These are phyloP conservation scores for Aspergillus viridinutans DNA, from an alignment of 2,329 filamentous ascomycete genomes.

Conservation along the genomic window DNA sequence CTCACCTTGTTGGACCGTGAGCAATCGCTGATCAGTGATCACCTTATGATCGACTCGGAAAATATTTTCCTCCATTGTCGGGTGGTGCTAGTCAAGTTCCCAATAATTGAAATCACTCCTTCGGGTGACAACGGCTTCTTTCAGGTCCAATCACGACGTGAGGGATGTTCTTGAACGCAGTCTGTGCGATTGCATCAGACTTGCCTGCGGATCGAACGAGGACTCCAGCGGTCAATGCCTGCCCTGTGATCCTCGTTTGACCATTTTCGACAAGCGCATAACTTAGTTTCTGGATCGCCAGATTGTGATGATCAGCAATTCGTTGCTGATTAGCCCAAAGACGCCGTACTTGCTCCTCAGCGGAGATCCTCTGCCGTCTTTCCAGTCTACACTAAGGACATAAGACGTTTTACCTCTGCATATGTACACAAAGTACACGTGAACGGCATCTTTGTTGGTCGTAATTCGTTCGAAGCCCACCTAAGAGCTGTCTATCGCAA, in stretches of 20 bases:
- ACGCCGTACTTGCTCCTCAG: not conserved
- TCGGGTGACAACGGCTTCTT: conserved; percentile 18
- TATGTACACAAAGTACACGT: not conserved
- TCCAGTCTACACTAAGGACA: not conserved
- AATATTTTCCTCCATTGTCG: conserved; percentile 2
- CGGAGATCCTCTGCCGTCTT: not conserved
- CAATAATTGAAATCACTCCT: conserved; percentile 22
- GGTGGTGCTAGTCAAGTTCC: conserved; percentile 4
- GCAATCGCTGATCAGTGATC: not conserved
- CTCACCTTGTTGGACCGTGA: not conserved
- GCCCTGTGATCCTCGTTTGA: conserved; percentile 1
- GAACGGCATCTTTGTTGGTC: not conserved
- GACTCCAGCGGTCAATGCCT: not conserved
- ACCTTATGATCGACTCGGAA: conserved; percentile 1
- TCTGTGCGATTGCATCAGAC: conserved; percentile 11
- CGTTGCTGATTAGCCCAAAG: not conserved
- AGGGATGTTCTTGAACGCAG: conserved; percentile 1
- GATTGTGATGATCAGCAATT: not conserved
- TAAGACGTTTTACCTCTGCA: not conserved
- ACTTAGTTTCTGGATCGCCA: not conserved
- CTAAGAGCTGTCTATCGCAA: not conserved
- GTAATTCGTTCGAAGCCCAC: not conserved
- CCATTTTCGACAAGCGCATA: not conserved
- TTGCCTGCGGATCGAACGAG: conserved; percentile 8
- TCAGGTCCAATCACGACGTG: conserved; percentile 20